Evolutionary conservation across 192 early-diverging fungal genomes (phyloP), one percentile per base, ranked within the genome.

Genomic region (Ramicandelaber brevisporus): DNA sequence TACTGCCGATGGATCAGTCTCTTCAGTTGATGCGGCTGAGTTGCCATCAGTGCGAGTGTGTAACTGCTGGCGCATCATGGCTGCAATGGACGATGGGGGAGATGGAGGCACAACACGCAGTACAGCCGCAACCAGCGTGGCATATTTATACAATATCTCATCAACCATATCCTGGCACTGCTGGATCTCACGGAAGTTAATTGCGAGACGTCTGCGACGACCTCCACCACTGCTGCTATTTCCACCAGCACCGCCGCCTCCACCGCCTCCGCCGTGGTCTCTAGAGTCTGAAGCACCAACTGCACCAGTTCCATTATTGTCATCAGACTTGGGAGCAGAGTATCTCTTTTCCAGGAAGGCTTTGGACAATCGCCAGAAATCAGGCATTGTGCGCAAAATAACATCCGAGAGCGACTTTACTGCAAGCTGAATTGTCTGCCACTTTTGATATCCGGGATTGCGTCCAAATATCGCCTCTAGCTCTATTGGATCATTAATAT

Each of bases 361-460:
- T 31, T 68, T 67, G 28, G 80, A 75, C 2, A 90, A 46, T 46
- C 78, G 70, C 81, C 89, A 90, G 57, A 96, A 96, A 34, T 84
- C 79, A 3, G 84, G 85, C 29, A 96, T 36, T 18, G 63, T 61
- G 20, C 67, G 59, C 13, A 63, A 36, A 9, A 96, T 45, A 6
- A 77, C 50, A 26, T 72, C 61, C n/a, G 82, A 86, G 3, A 85
- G 50, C 6, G 57, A 55, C 42, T 78, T 70, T 18, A 86, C 69
- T 13, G 78, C 45, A 0, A 57, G 53, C 6, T 63, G 38, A 6
- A 61, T 73, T 1, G 72, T 63, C 28, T 68, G 61, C 75, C 84
- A 86, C 15, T 57, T 44, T 34, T 72, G 72, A 24, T 44, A 57
- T 25, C 41, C 41, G 29, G 33, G 17, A 8, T 58, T 43, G 29